Evolutionary conservation across 1,284 basidiomycete species (phyloP).

Genomic region (Pseudozyma tsukubaensis): DNA sequence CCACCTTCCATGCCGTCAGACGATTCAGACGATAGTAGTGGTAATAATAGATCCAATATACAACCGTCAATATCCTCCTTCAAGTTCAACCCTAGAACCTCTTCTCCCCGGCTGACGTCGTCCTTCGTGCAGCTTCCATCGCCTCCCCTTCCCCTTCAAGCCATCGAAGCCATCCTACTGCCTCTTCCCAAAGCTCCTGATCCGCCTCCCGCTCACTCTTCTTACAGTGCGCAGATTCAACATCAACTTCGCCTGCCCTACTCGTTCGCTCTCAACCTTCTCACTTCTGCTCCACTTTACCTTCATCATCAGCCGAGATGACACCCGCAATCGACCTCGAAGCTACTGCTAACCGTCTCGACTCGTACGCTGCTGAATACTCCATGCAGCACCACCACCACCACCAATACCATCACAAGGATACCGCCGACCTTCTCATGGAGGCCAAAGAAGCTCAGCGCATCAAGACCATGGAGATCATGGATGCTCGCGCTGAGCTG

Average conservation of each 20-base stretch:
- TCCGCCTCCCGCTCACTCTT: slow-evolving; percentile 33
- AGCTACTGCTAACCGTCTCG: slow-evolving; percentile 45
- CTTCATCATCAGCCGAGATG: slow-evolving; percentile 53
- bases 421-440: slow-evolving; percentile 48
- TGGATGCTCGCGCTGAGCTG: slow-evolving; percentile 44
- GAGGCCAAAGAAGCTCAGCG: slow-evolving; percentile 49
- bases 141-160: slow-evolving; percentile 15
- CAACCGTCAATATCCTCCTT: slow-evolving; percentile 8
- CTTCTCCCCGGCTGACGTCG: slow-evolving; percentile 14
- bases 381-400: slow-evolving; percentile 25
- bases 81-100: not conserved
- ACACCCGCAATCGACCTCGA: slow-evolving; percentile 52
- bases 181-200: slow-evolving; percentile 52
- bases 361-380: slow-evolving; percentile 33
- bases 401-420: slow-evolving; percentile 35
- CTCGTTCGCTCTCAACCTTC: slow-evolving; percentile 36
- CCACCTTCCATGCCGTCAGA: slow-evolving; percentile 58
- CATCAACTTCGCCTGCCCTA: slow-evolving; percentile 24
- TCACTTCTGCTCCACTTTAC: slow-evolving; percentile 49
- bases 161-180: slow-evolving; percentile 42
- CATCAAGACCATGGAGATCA: slow-evolving; percentile 47
- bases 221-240: slow-evolving; percentile 23
- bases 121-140: slow-evolving; percentile 11
- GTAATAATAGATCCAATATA: slow-evolving; percentile 47
- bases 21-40: slow-evolving; percentile 59